A percentile compares a stretch with the other conserved stretches of the same genome.
phyloP scores from a whole-genome alignment of 768 basidiomycete species.

The Neoboletus brunneissimus region DNA sequence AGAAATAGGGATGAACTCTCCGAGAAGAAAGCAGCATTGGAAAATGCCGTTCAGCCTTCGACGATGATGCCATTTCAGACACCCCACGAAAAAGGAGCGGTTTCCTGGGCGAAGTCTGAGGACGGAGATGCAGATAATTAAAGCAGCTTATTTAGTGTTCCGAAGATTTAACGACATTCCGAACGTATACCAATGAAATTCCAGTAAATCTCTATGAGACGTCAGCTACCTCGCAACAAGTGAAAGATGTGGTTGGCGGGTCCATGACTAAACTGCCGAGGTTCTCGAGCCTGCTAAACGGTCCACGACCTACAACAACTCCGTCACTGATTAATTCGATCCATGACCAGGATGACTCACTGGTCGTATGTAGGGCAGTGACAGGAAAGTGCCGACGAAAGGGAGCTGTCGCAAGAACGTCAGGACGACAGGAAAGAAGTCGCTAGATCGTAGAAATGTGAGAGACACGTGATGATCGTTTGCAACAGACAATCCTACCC shows the following conservation, averaged over 20 bases:
- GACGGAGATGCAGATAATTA: neutral
- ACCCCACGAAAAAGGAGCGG: conserved; percentile 13
- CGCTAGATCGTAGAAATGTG: conserved; percentile 47
- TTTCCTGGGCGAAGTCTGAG: conserved; percentile 12
- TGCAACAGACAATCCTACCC: conserved; percentile 51
- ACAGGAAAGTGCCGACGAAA: conserved; percentile 81
- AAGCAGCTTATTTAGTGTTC: neutral
- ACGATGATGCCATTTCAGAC: neutral
- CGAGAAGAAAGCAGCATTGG: conserved; percentile 14
- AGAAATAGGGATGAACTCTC: conserved; percentile 45
- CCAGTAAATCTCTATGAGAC: conserved; percentile 7
- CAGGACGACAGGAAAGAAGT: conserved; percentile 98
- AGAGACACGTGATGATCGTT: neutral
- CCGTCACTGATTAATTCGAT: conserved; percentile 5
- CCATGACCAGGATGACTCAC: conserved; percentile 43
- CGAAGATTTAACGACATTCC: neutral
- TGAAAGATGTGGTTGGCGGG: neutral
- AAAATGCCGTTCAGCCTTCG: neutral
- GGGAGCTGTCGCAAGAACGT: conserved; percentile 96
- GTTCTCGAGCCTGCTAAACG: conserved; percentile 77
- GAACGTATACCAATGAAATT: conserved; percentile 13
- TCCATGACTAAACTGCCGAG: conserved; percentile 55
- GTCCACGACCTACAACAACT: conserved; percentile 59
- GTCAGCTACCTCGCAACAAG: conserved; percentile 7
- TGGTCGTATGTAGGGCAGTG: conserved; percentile 81